A percentile compares a stretch with the other conserved stretches of the same genome.
phyloP scores from a whole-genome alignment of 176 grass and related monocot species.

The Musa beccarii region DNA sequence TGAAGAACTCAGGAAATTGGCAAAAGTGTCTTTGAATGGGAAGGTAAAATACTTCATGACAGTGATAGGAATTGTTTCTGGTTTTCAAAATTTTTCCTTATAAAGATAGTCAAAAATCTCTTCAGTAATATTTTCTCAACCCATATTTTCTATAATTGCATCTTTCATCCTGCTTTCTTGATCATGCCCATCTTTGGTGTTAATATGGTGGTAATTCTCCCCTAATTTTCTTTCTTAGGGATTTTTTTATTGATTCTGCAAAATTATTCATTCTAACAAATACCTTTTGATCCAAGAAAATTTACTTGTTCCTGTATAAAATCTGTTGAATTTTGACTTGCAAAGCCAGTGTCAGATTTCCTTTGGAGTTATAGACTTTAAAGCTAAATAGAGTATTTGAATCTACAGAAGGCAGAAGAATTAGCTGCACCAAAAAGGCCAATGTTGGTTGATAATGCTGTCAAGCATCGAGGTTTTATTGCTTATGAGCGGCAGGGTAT shows the following conservation, averaged over 20 bases:
- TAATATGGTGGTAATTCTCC: neutral
- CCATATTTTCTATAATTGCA: neutral
- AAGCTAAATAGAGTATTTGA: slow-evolving; percentile 13
- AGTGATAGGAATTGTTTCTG: no score
- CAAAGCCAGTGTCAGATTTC: neutral
- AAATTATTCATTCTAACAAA: neutral
- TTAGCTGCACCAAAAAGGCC: slow-evolving; percentile 32
- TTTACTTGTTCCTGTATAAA: neutral
- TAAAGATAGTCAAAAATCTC: neutral
- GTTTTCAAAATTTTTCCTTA: no score
- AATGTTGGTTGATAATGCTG: slow-evolving; percentile 47
- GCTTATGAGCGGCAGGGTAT: slow-evolving; percentile 73
- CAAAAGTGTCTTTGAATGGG: slow-evolving; percentile 40
- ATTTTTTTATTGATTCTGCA: neutral
- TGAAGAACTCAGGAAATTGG: slow-evolving; percentile 41
- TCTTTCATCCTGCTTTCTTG: no score
- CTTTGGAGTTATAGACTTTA: neutral
- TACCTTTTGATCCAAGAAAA: neutral
- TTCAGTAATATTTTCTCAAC: neutral
- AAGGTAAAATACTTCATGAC: slow-evolving; percentile 30
- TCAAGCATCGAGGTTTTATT: slow-evolving; percentile 76
- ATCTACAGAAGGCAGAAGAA: slow-evolving; percentile 36
- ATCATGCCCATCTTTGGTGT: neutral
- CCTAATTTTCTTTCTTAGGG: neutral
- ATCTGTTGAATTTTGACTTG: neutral